Percentiles rank a stretch among this genome's conserved stretches.
phyloP scores from a whole-genome alignment of 129 eudicot species.

The Chrysanthemum lavandulifolium region DNA sequence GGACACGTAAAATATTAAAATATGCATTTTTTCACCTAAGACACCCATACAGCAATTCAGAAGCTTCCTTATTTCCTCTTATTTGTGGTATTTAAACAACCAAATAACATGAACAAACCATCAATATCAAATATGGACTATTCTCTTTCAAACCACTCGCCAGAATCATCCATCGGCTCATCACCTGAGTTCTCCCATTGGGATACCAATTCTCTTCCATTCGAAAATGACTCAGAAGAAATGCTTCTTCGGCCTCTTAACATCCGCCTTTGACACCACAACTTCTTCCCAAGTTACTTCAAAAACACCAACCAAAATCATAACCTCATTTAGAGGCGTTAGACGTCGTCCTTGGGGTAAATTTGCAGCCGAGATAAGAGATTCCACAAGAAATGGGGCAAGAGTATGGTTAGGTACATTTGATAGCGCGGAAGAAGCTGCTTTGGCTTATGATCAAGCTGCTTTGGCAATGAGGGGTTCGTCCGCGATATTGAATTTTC shows the following conservation, averaged over 20 bases:
- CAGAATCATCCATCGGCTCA: constrained; percentile 51
- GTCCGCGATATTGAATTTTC: constrained; percentile 58
- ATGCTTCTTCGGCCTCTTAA: constrained; percentile 44
- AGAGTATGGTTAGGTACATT: constrained; percentile 85
- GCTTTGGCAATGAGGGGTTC: constrained; percentile 63
- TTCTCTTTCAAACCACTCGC: constrained; percentile 34
- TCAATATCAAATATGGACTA: constrained; percentile 33
- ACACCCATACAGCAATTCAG: constrained; percentile 14
- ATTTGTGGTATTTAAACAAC: constrained; percentile 17
- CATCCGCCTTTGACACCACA: constrained; percentile 24
- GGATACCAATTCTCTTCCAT: constrained; percentile 46
- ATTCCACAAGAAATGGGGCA: constrained; percentile 66
- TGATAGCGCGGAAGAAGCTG: constrained; percentile 69
- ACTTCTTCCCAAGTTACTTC: constrained; percentile 24
- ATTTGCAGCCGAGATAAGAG: constrained; percentile 78
- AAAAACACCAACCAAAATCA: constrained; percentile 23
- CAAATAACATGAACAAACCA: constrained; percentile 1
- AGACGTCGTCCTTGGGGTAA: constrained; percentile 84
- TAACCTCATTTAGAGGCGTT: constrained; percentile 54
- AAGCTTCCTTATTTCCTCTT: constrained; percentile 22
- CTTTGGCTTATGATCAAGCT: constrained; percentile 81
- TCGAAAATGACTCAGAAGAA: constrained; percentile 51
- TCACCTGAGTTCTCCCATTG: constrained; percentile 30
- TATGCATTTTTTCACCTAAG: background rate
- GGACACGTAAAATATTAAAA: too few species aligned